Percentiles rank a stretch among this genome's conserved stretches.
These are phyloP conservation scores for Dictyostelium intermedium DNA, from an alignment of 78 protist species.

Conservation along the genomic window DNA sequence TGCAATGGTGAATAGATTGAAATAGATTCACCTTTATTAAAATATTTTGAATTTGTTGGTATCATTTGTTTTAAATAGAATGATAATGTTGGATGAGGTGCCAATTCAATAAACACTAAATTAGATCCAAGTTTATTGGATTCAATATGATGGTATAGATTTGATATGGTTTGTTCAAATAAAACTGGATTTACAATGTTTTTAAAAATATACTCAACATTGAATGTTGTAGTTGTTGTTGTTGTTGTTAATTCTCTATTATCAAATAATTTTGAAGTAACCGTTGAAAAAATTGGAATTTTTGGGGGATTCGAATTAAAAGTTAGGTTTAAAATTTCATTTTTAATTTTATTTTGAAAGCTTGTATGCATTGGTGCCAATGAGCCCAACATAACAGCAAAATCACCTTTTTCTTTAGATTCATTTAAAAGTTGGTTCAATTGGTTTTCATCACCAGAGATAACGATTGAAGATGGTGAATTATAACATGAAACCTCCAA, in stretches of 20 bases:
- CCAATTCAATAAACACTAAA: slow-evolving; percentile 9
- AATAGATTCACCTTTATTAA: neutral
- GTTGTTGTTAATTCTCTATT: too few species aligned
- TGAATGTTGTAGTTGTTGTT: too few species aligned
- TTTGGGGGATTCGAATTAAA: neutral
- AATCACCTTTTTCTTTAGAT: neutral
- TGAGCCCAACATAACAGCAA: neutral
- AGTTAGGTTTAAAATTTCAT: neutral
- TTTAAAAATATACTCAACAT: neutral
- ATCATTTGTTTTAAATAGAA: neutral
- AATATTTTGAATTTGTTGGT: neutral
- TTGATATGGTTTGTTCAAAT: neutral
- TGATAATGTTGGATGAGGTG: slow-evolving; percentile 46
- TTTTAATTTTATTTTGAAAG: neutral
- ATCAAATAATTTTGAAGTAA: neutral
- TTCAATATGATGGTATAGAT: neutral
- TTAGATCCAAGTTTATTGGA: neutral
- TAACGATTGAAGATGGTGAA: slow-evolving; percentile 5
- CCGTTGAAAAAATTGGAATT: neutral
- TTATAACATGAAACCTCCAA: slow-evolving; percentile 61
- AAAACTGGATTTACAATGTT: slow-evolving; percentile 9
- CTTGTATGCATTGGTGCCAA: slow-evolving; percentile 1
- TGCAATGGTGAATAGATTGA: too few species aligned
- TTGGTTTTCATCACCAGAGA: slow-evolving; percentile 31
- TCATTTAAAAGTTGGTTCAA: neutral